Base-by-base conservation (phyloP, 768 basidiomycete genomes). In the Hericium coralloides region DNA sequence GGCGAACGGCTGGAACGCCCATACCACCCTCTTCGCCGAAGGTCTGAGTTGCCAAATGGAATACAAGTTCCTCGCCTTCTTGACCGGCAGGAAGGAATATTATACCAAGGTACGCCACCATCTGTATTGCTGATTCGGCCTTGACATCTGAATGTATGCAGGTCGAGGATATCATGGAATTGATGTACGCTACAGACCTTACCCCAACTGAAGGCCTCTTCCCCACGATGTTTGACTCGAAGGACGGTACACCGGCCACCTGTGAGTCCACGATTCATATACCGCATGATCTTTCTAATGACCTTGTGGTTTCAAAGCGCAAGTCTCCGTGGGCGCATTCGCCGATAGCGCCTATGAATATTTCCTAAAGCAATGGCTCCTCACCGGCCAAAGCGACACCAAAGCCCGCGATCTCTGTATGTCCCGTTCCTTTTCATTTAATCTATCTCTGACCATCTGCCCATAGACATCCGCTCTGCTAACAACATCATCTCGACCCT, bases 41-140 rank as follows among this genome's bases (percentile, higher is more conserved):
- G 83, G 92, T 41, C 88, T 83, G 3, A 89, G 81, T 45, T 74
- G 88, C 55, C 91, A 94, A 65, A 67, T 95, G 52, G 94, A 95
- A 68, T 89, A 92, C 68, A 79, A 85, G 55, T 93, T 92, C 62
- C 78, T 95, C 1, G 87, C 88, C 1, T 84, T 88, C 60, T 68
- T 85, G 12, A 92, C 90, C 0, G 87, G 87, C 1, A 84, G 87
- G 60, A 76, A 79, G 53, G 75, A 75, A 38, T 84, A 85, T 64
- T 78, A 75, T 59, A 76, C 81, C 55, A 77, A 76, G 58, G 86
- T 84, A 59, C 7, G 79, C 26, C 69, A 8, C 18, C 15, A 20
- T 9, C 31, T 31, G 0, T 31, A 31, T 31, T 31, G 4, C 31
- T 8, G 2, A 8, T 8, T 9, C 1, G 31, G 31, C 31, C 39